phyloP scores from a whole-genome alignment of 495 filamentous ascomycete genomes.

The Aspergillus saccharolyticus region DNA sequence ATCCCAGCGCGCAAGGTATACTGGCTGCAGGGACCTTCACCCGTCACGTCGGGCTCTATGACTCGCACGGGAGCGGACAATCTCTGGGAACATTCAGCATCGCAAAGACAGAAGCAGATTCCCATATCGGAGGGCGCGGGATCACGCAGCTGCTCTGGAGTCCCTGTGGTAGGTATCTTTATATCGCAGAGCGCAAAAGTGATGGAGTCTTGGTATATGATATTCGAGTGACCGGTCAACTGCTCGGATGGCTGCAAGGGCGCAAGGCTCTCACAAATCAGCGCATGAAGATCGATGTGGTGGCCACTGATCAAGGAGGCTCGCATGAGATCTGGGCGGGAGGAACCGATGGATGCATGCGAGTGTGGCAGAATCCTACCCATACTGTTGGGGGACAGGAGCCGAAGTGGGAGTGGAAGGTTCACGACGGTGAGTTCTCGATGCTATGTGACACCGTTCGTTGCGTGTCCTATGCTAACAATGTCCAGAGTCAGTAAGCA shows the following conservation, averaged over 20 bases:
- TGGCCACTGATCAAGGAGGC: constrained; percentile 33
- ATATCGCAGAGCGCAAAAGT: constrained; percentile 78
- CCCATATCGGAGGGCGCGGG: constrained; percentile 56
- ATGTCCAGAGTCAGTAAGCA: constrained; percentile 51
- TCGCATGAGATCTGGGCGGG: constrained; percentile 82
- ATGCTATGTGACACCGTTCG: not conserved
- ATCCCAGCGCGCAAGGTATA: constrained; percentile 45
- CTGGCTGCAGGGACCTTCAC: constrained; percentile 82
- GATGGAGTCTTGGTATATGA: constrained; percentile 76
- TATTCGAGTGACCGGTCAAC: constrained; percentile 63
- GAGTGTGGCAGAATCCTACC: constrained; percentile 66
- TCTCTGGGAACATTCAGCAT: constrained; percentile 62
- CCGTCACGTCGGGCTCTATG: constrained; percentile 72
- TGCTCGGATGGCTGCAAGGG: constrained; percentile 66
- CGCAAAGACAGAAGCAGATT: constrained; percentile 34
- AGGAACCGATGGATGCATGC: constrained; percentile 70
- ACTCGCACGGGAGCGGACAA: constrained; percentile 57
- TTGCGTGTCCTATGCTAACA: constrained; percentile 12
- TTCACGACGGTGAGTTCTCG: constrained; percentile 45
- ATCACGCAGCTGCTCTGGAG: constrained; percentile 77
- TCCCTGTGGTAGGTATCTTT: constrained; percentile 79
- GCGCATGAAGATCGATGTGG: constrained; percentile 68
- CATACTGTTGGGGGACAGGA: constrained; percentile 48
- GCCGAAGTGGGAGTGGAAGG: constrained; percentile 54
- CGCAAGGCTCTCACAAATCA: constrained; percentile 71